Evolutionary conservation across 805 yeast species (phyloP), one percentile per base, ranked within the genome.

Genomic region (Ascoidea asiatica): DNA sequence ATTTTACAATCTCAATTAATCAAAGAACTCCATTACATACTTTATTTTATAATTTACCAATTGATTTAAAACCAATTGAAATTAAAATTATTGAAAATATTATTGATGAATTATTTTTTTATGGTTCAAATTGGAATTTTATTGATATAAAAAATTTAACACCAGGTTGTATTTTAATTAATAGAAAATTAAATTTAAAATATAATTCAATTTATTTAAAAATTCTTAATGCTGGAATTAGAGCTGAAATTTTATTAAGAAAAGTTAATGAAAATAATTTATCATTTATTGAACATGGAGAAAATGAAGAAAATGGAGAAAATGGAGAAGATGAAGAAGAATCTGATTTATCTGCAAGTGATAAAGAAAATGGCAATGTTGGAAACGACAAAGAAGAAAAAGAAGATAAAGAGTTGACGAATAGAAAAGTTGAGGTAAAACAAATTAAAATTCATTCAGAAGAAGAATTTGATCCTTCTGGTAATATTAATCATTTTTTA

Each of bases 101-200:
- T 77, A 77, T 86, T 47, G 74, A 75, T 22, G 70, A 67, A 19
- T 60, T 89, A 47, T 80, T 89, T 51, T 77, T 84, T 55, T 81
- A 77, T 57, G 97, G 97, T 22, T 95, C 95, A 0, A 95, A 94
- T 7, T 89, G 97, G 97, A 80, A 82, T 60, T 68, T 84, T 52
- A 65, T 78, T 2, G 94, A 88, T 58, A 72, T 67, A 47, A 73
- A 79, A 44, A 69, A 76, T 51, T 79, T 79, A 49, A 85, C 96
- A 0, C 87, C 96, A 0, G 97, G 95, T 2, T 89, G 95, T 60
- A 70, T 88, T 5, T 66, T 89, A 20, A 60, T 70, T 36, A 72
- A 77, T 41, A 64, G 82, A 42, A 72, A 70, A 1, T 56, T 66
- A 53, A 72, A 70, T 1, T 56, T 66, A 53, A 59, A 53, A 53